Percentiles rank a stretch among this genome's conserved stretches.
Conservation (phyloP, 1,284 basidiomycete species). For the Puccinia hordei region DNA sequence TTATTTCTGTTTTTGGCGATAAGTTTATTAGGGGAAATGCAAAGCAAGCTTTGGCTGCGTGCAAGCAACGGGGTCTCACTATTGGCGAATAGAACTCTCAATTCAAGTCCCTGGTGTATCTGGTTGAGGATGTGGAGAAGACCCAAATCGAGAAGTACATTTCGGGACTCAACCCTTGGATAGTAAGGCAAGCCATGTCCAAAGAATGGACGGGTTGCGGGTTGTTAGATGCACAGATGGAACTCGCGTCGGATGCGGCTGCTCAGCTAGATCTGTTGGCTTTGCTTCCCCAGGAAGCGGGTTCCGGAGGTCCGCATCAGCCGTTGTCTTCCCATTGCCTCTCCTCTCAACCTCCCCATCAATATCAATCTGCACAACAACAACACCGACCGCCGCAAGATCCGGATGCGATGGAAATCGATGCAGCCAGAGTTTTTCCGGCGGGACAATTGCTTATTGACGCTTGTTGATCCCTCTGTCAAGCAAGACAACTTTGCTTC, state of each 20-base stretch:
- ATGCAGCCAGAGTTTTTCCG: neutral
- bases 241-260: neutral
- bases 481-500: neutral
- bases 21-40: too few relatives aligned
- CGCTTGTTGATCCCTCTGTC: neutral
- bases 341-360: too few relatives aligned
- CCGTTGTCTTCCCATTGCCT: neutral
- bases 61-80: too few relatives aligned
- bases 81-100: too few relatives aligned
- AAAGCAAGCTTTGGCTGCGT: too few relatives aligned
- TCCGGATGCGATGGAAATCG: conserved; percentile 14
- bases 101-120: too few relatives aligned
- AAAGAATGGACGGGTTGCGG: neutral
- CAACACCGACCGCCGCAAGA: neutral
- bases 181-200: too few relatives aligned
- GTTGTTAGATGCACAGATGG: neutral
- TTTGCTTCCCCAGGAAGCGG: neutral
- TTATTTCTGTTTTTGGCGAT: too few relatives aligned
- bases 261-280: neutral
- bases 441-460: neutral
- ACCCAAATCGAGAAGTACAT: too few relatives aligned
- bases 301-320: neutral
- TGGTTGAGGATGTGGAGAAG: too few relatives aligned
- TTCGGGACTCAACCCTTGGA: too few relatives aligned
- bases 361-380: neutral